Evolutionary conservation across 1,284 basidiomycete species (phyloP), one percentile per base, ranked within the genome.

Genomic region (Irpex sp.): DNA sequence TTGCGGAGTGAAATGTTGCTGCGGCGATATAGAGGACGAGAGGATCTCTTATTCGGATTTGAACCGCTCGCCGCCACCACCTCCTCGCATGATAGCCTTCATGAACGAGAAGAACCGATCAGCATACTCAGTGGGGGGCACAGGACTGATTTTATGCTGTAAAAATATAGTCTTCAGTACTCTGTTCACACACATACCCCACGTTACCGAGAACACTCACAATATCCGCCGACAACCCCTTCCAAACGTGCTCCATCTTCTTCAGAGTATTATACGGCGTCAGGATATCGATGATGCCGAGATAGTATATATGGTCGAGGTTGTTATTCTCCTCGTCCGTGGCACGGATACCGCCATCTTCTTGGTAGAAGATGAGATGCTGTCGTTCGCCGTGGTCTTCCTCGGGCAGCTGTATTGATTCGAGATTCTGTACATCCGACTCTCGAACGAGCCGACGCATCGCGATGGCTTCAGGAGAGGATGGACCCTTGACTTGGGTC

Each of bases 341-440:
- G 31, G 95, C 94, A 33, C 90, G 86, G 63, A 97, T 76, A 0
- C 97, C 97, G 26, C 96, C 96, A 71, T 99, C 97, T 72, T 99
- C 95, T 72, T 97, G 94, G 73, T 98, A 98, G 77, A 98, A 99
- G 43, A 97, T 75, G 74, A 97, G 95, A 66, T 94, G 86, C 56
- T 89, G 84, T 26, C 93, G 84, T 70, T 97, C 94, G 54, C 85
- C 86, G 63, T 78, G 84, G 65, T 87, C 84, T 65, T 88, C 84
- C 57, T 83, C 83, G 0, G 93, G 93, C 67, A 88, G 83, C 57
- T 89, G 78, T 4, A 83, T 80, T 17, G 81, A 80, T 15, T 79
- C 74, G 36, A 95, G 81, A 3, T 85, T 82, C 71, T 94, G 89
- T 0, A 91, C 89, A 71, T 96, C 94, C 1, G 92, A 92, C 46